Evolutionary conservation across 2,329 filamentous ascomycete genomes (phyloP), one percentile per base, ranked within the genome.

Genomic region (Arthrobotrys pseudoclavata): DNA sequence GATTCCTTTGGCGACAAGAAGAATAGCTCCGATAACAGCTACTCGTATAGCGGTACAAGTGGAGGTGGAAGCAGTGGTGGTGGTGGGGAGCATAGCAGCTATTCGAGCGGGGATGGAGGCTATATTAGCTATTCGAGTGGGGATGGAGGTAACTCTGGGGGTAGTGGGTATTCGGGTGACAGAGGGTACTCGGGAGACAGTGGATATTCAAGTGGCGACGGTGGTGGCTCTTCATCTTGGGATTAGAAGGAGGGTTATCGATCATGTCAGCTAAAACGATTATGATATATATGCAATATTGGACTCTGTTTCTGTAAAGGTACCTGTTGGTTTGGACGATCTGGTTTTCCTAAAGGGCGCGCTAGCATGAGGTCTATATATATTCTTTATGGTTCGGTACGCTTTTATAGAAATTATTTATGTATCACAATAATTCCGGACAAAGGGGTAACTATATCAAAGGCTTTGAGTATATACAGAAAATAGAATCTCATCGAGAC

Each of bases 201-300:
- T 52, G 45, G 61, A 1, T 66, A 52, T 5, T 48, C 45, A 13
- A 45, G 29, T 4, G 29, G 29, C 24, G 7, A 13, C 15, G 40
- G 18, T 31, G 26, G 52, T 9, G 52, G 52, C 29, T 55, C 52
- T 55, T 55, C 52, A 12, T 55, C 52, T 34, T 55, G 52, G 52
- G 52, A 55, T 55, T 34, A 55, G 29, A 20, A 7, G 42, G 9
- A 20, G 15, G 42, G 9, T 12, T 15, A 13, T 18, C n/a, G 50
- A n/a, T 13, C 10, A 45, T 63, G 12, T 13, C 12, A 9, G 24
- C 22, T 2, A 22, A 24, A n/a, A 18, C n/a, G 34, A 48, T n/a
- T 31, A 6, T 63, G 1, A 31, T 53, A 13, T n/a, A n/a, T 18
- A 31, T 34, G 15, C 5, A 26, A 10, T 6, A 26, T n/a, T 52